Percentiles rank a stretch among this genome's conserved stretches.
Evolutionary conservation across 78 protist genomes (phyloP).

Genomic region (Monosiga brevicollis): DNA sequence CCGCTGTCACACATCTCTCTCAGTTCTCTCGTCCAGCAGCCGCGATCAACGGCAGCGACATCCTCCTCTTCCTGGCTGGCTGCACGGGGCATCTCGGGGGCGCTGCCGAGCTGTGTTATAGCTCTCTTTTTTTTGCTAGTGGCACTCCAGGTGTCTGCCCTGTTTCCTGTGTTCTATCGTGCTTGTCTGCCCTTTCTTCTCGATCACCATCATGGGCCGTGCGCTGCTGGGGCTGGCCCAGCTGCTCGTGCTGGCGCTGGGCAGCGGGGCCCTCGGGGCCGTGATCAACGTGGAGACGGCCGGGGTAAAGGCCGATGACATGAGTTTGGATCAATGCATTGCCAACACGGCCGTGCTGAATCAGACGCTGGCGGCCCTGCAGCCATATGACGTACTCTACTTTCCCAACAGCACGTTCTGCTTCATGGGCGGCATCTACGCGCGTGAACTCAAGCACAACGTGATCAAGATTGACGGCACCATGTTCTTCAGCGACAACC

Average conservation of each 20-base stretch:
- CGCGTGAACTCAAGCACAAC: conserved; percentile 5
- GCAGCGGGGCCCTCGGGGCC: not conserved
- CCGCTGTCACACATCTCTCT: too few species aligned
- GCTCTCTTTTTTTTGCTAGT: not conserved
- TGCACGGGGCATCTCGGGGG: too few species aligned
- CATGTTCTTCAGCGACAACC: conserved; percentile 12
- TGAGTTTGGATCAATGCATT: not conserved
- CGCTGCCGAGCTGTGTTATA: not conserved
- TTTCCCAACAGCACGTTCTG: conserved; percentile 34
- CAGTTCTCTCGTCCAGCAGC: too few species aligned
- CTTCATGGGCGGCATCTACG: conserved; percentile 46
- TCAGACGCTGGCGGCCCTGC: conserved; percentile 8
- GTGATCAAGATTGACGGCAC: conserved; percentile 41
- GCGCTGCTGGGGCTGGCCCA: not conserved
- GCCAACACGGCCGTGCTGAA: conserved; percentile 22
- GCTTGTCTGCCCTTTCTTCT: too few species aligned
- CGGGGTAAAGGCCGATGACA: not conserved
- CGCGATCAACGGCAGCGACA: too few species aligned
- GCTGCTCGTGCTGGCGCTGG: too few species aligned
- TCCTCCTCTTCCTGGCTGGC: too few species aligned
- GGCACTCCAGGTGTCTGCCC: not conserved
- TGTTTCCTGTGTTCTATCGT: not conserved
- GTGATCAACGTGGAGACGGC: not conserved
- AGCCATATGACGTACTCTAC: conserved; percentile 28
- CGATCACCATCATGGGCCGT: not conserved